Base-by-base conservation (phyloP, 805 yeast genomes). In the Lipomyces anomalus region DNA sequence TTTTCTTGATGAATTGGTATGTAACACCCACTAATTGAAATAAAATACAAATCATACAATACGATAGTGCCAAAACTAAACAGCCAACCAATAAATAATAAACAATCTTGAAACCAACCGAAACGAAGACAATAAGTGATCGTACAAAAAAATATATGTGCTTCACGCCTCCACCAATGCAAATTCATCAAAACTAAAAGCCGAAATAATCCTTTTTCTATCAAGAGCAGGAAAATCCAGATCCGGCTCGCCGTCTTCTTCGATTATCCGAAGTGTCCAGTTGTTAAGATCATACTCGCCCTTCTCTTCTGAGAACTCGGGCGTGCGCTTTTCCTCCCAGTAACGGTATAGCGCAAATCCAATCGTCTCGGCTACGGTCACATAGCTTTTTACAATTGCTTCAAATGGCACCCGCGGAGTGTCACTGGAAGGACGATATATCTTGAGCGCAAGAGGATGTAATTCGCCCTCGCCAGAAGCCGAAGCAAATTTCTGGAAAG, bases 201-300 rank as follows among this genome's bases (percentile, higher is more conserved):
- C 78, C 2, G 79, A 69, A 22, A 92, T 68, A 3, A 68, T 57
- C 43, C 89, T 70, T 0, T 76, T 72, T 52, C 97, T 69, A 37
- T 83, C 90, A 44, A 92, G 67, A 1, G 89, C 78, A 1, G 97
- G 97, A 68, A 92, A 89, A 42, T 87, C 85, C 29, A 76, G 82
- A 55, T 94, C 98, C 43, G 86, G 88, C 32, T 84, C 81, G 41
- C 94, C 96, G 61, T 89, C 97, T 41, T 90, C 97, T 61, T 92
- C 98, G 1, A 84, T 88, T 20, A 90, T 70, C 46, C 84, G 84
- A 28, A 90, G 59, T 43, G 81, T 72, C 92, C 95, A 87, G 48
- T 65, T 63, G 57, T 83, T 82, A 0, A 89, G 84, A 49, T 82
- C 76, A 41, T 63, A 57, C 26, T 62, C 47, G 30, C 30, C 9